These are phyloP conservation scores for Ophiostoma ulmi DNA, from an alignment of 2,329 filamentous ascomycete genomes.

Conservation along the genomic window DNA sequence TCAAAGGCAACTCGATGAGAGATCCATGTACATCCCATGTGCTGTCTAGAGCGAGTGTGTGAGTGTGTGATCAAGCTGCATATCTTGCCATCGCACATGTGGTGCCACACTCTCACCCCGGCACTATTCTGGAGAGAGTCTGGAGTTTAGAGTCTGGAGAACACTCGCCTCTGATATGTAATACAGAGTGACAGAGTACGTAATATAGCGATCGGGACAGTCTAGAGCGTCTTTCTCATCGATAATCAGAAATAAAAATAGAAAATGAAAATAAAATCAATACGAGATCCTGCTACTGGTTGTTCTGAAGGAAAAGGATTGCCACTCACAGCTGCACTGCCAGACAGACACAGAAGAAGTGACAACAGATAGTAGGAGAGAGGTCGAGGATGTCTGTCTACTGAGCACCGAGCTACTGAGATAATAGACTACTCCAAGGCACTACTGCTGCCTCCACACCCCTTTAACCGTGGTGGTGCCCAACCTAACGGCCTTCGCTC, in stretches of 20 bases:
- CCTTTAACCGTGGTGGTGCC: slow-evolving; percentile 20
- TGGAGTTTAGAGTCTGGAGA: not conserved
- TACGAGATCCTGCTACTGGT: not conserved
- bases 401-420: not conserved
- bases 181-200: not conserved
- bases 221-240: not conserved
- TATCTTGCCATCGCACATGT: not conserved
- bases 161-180: not conserved
- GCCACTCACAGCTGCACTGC: not conserved
- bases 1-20: slow-evolving; percentile 7
- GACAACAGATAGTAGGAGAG: not conserved
- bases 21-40: not conserved
- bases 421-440: not conserved
- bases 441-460: slow-evolving; percentile 15
- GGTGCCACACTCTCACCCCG: not conserved
- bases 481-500: slow-evolving; percentile 20
- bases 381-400: not conserved
- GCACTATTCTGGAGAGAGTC: not conserved
- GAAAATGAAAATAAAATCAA: not conserved
- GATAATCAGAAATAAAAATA: not conserved
- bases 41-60: not conserved
- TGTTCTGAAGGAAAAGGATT: not conserved
- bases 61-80: not conserved
- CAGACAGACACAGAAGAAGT: not conserved
- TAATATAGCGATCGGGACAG: not conserved